These are phyloP conservation scores for Podospora bellae-mahoneyi DNA, from an alignment of 495 filamentous ascomycete genomes.

Conservation along the genomic window DNA sequence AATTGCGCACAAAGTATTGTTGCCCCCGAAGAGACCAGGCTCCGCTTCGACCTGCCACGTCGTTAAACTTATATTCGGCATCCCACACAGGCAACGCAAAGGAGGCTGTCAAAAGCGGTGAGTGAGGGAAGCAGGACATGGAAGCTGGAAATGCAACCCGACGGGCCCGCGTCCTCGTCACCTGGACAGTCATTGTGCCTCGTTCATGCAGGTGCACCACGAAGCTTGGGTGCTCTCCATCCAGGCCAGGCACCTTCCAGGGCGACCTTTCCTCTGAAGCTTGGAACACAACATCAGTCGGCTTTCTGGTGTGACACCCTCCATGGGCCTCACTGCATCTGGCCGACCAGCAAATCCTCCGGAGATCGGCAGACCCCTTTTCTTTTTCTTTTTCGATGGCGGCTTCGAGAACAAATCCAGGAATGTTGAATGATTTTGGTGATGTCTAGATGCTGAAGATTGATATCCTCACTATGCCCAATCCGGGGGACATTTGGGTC, in stretches of 20 bases:
- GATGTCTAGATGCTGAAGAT: background rate
- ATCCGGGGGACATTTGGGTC: background rate
- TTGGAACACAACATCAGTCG: background rate
- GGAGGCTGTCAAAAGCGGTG: background rate
- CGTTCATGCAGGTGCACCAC: conserved; percentile 25
- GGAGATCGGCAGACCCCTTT: conserved; percentile 11
- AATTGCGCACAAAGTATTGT: background rate
- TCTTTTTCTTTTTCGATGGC: background rate
- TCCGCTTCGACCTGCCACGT: conserved; percentile 13
- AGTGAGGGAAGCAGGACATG: background rate
- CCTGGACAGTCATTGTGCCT: conserved; percentile 22
- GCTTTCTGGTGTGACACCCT: background rate
- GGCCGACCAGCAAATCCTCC: conserved; percentile 18
- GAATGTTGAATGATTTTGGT: background rate
- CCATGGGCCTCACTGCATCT: background rate
- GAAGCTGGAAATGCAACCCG: background rate
- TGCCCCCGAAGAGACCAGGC: background rate
- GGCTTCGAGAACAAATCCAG: background rate
- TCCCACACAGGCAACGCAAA: background rate
- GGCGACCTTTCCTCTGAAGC: background rate
- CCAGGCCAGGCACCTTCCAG: conserved; percentile 11
- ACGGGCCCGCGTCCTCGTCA: conserved; percentile 19
- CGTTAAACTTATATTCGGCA: conserved; percentile 4
- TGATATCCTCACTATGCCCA: background rate
- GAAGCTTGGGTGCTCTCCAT: background rate